Percentiles rank a stretch among this genome's conserved stretches.
Evolutionary conservation across 75 land plant genomes (phyloP).

Genomic region (Selaginella moellendorffii): DNA sequence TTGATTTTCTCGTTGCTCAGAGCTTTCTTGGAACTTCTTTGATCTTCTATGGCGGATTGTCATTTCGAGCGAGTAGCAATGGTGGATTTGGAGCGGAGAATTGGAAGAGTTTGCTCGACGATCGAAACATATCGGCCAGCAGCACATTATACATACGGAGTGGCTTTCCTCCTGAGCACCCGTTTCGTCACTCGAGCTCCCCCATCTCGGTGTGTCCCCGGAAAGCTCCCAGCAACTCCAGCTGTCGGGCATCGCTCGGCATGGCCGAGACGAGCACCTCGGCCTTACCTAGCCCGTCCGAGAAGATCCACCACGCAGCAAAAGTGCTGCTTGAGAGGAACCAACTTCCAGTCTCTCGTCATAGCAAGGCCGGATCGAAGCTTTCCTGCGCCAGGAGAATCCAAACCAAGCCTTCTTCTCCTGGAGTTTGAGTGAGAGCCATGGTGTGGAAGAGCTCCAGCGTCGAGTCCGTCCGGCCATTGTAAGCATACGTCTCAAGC

Average conservation of each 20-base stretch:
- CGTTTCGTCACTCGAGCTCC: not conserved
- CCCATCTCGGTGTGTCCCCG: not conserved
- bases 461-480: not conserved
- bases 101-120: no score
- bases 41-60: no score
- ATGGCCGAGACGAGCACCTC: not conserved
- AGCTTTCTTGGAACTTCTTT: no score
- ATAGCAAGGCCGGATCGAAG: not conserved
- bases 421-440: not conserved
- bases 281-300: not conserved
- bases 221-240: not conserved
- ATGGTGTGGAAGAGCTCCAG: not conserved
- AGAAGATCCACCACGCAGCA: not conserved
- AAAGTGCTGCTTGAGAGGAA: not conserved
- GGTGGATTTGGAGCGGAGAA: no score
- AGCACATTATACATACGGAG: not conserved
- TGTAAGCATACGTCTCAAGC: not conserved
- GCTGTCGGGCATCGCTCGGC: not conserved
- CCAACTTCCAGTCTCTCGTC: not conserved
- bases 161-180: not conserved
- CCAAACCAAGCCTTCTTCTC: not conserved
- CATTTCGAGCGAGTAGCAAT: no score
- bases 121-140: not conserved
- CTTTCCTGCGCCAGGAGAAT: not conserved
- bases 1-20: no score